A percentile compares a stretch with the other conserved stretches of the same genome.
phyloP scores from a whole-genome alignment of 2,329 filamentous ascomycete species.

The Alternaria sp. region DNA sequence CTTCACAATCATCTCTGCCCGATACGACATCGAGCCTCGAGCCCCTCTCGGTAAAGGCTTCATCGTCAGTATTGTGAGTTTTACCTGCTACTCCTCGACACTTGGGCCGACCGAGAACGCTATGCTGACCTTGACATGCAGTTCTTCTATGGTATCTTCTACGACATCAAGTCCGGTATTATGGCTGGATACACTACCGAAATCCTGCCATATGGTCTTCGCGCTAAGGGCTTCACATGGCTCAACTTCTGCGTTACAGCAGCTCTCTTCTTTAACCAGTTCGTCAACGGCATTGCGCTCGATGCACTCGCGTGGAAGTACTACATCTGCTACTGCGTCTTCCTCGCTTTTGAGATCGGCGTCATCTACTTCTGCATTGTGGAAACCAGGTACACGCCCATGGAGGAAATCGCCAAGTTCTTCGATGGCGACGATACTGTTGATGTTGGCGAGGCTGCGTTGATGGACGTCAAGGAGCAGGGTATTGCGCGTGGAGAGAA shows the following conservation, averaged over 20 bases:
- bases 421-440: slow-evolving; percentile 21
- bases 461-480: slow-evolving; percentile 19
- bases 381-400: slow-evolving; percentile 21
- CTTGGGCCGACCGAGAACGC: neutral
- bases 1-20: slow-evolving; percentile 47
- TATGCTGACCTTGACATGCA: neutral
- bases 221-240: slow-evolving; percentile 18
- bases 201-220: slow-evolving; percentile 40
- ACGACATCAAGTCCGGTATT: slow-evolving; percentile 17
- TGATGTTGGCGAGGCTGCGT: slow-evolving; percentile 19
- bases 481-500: slow-evolving; percentile 3
- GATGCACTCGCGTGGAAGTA: slow-evolving; percentile 25
- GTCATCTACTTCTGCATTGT: slow-evolving; percentile 24
- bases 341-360: slow-evolving; percentile 15
- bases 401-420: slow-evolving; percentile 24
- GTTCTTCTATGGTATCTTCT: slow-evolving; percentile 20
- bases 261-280: slow-evolving; percentile 21
- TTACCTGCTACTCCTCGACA: neutral
- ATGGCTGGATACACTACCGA: slow-evolving; percentile 39
- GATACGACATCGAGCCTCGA: slow-evolving; percentile 9
- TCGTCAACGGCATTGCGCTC: slow-evolving; percentile 24
- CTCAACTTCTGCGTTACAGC: slow-evolving; percentile 15
- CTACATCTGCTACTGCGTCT: slow-evolving; percentile 28
- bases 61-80: slow-evolving; percentile 11
- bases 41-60: slow-evolving; percentile 7